Evolutionary conservation across 768 basidiomycete species (phyloP), one percentile per base, ranked within the genome.

Genomic region (Tylopilus plumbeoviolaceoides): DNA sequence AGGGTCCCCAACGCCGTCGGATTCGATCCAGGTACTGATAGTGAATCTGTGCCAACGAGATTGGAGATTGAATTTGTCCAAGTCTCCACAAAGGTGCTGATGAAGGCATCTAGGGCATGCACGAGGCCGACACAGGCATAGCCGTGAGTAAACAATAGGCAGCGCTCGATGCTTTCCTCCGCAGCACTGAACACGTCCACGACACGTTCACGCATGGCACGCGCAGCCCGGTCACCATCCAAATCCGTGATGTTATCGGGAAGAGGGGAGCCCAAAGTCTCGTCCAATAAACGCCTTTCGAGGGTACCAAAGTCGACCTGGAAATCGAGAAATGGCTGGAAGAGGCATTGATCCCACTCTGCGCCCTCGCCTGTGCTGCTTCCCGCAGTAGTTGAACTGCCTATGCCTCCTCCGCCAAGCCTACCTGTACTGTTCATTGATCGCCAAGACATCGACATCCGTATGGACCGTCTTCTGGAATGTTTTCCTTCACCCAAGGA

Each of bases 281-380:
- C 77, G 25, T 84, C 79, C 50, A 98, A 72, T 47, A 83, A 77
- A 7, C 83, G 80, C 33, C 79, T 77, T 69, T 99, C 97, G 31
- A 97, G 75, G 1, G 77, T 72, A 0, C 81, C 80, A 68, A 98
- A 98, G 50, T 95, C 88, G 17, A 82, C 75, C 61, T 98, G 95
- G 56, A 87, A 87, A 61, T 95, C 90, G 23, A 95, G 77, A 73
- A 98, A 98, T 2, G 95, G 92, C 65, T 95, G 93, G 66, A 94
- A 97, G 15, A 99, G 74, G 47, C 88, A 85, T 50, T 85, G 86
- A 62, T 98, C 93, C 97, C 97, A 98, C 53, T 86, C 84, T 59
- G 45, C 53, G 14, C 58, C 66, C 39, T 68, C 59, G n/a, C 59
- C 66, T 44, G 47, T 39, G 41, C 57, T 21, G 12, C 44, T n/a